phyloP scores from a whole-genome alignment of 257 asterid species.

The Sherardia arvensis region DNA sequence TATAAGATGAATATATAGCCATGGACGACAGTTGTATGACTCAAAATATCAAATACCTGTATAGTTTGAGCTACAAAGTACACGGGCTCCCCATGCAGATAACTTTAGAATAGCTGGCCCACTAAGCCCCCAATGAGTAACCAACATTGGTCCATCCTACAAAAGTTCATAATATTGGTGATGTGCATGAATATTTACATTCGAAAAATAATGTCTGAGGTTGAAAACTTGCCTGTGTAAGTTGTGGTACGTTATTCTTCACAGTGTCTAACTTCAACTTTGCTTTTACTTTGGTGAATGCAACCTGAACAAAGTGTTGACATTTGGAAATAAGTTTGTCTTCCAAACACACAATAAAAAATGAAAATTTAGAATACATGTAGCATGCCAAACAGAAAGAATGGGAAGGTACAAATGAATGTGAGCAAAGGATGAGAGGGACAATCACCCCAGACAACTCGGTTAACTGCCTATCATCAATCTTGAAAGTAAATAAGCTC shows the following conservation, averaged over 20 bases:
- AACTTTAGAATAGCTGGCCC: conserved; percentile 92
- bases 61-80: conserved; percentile 58
- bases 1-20: conserved; percentile 17
- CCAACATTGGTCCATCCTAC: conserved; percentile 90
- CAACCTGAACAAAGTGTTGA: conserved; percentile 29
- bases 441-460: conserved; percentile 86
- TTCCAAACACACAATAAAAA: neutral
- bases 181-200: conserved; percentile 1
- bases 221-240: conserved; percentile 63
- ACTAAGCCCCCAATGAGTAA: conserved; percentile 97
- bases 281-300: conserved; percentile 76
- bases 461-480: conserved; percentile 56
- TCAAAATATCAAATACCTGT: conserved; percentile 38
- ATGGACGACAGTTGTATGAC: conserved; percentile 1
- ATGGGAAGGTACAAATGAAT: neutral
- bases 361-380: neutral
- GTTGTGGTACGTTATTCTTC: conserved; percentile 58
- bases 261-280: conserved; percentile 51
- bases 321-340: neutral
- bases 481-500: conserved; percentile 93
- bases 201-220: conserved; percentile 6
- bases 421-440: conserved; percentile 10
- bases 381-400: neutral
- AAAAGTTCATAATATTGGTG: conserved; percentile 21
- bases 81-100: conserved; percentile 99